Evolutionary conservation across 2,329 filamentous ascomycete species (phyloP).

Genomic region (Trichoderma oligosporum): DNA sequence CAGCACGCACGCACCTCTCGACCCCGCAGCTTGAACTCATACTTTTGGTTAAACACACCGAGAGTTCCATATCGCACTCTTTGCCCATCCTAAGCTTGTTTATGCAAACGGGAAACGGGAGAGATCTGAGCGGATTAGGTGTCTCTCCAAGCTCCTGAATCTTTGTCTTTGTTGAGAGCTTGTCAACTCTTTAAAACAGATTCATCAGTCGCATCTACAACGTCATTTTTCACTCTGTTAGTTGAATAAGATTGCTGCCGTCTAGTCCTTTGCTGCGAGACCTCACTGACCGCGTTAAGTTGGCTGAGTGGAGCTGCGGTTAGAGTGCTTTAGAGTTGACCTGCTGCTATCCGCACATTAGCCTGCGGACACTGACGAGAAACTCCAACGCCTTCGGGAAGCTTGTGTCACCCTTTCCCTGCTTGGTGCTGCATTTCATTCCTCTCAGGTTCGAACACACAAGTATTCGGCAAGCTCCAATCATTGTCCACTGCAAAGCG

Average conservation of each 20-base stretch:
- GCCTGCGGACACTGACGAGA: slow-evolving; percentile 13
- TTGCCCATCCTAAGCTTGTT: not conserved
- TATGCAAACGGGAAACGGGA: not conserved
- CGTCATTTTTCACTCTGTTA: not conserved
- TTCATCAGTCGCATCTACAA: not conserved
- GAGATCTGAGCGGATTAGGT: not conserved
- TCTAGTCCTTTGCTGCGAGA: not conserved
- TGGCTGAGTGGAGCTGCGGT: no score
- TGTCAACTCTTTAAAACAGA: not conserved
- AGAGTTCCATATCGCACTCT: slow-evolving; percentile 4
- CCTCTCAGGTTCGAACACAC: not conserved
- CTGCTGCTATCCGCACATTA: slow-evolving; percentile 7
- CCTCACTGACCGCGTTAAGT: slow-evolving; percentile 7
- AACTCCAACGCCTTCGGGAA: not conserved
- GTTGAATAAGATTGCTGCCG: not conserved
- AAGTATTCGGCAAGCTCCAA: not conserved
- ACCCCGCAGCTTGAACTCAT: slow-evolving; percentile 16
- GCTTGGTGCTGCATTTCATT: not conserved
- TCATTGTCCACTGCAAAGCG: not conserved
- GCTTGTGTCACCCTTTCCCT: not conserved
- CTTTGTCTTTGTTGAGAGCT: not conserved
- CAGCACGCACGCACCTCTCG: slow-evolving; percentile 7
- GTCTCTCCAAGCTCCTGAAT: not conserved
- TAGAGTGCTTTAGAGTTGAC: not conserved
- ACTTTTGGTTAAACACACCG: slow-evolving; percentile 8